phyloP scores from a whole-genome alignment of 306 rosid species.

The Cicer bijugum region DNA sequence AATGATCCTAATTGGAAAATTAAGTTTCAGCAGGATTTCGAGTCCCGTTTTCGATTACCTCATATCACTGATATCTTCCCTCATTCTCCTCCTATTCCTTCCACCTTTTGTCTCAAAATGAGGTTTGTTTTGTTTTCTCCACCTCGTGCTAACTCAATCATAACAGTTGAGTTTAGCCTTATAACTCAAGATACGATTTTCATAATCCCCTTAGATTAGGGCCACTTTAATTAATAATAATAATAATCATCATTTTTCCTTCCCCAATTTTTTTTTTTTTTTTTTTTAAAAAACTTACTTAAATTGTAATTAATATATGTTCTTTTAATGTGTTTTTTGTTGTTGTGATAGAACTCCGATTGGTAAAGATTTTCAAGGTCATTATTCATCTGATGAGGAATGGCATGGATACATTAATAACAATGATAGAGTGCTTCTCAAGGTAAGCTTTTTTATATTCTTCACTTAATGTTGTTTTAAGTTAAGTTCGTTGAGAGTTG shows the following conservation, averaged over 20 bases:
- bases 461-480: constrained; percentile 16
- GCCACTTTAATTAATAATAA: too few relatives aligned
- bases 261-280: too few relatives aligned
- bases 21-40: constrained; percentile 77
- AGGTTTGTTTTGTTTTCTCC: constrained; percentile 52
- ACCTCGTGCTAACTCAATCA: too few relatives aligned
- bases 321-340: constrained; percentile 16
- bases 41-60: constrained; percentile 76
- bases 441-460: constrained; percentile 52
- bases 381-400: constrained; percentile 82
- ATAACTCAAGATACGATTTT: too few relatives aligned
- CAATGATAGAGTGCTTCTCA: constrained; percentile 92
- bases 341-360: constrained; percentile 68
- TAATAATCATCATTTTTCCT: too few relatives aligned
- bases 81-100: constrained; percentile 73
- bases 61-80: constrained; percentile 74
- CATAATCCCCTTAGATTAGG: too few relatives aligned
- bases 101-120: constrained; percentile 95
- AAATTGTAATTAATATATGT: not conserved
- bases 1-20: constrained; percentile 85
- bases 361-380: constrained; percentile 60
- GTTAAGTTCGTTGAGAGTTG: constrained; percentile 16
- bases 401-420: constrained; percentile 96
- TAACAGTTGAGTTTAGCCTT: too few relatives aligned
- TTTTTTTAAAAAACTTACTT: not conserved